These are phyloP conservation scores for Furcasterigmium furcatum DNA, from an alignment of 2,329 filamentous ascomycete species.

Conservation along the genomic window DNA sequence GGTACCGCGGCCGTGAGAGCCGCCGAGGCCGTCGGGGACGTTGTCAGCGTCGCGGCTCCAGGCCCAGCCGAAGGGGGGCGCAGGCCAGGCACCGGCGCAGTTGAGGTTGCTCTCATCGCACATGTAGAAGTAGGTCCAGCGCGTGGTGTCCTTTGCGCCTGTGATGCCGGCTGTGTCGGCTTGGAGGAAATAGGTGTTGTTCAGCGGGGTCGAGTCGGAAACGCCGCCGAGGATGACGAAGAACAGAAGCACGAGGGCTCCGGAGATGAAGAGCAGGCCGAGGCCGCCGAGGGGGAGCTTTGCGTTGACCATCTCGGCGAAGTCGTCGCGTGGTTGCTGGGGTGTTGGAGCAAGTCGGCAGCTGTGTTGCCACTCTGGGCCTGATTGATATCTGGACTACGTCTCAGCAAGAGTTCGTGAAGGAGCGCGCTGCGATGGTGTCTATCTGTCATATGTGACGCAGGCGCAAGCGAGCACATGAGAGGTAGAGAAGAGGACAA, in stretches of 20 bases:
- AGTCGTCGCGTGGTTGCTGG: no score
- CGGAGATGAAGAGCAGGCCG: slow-evolving; percentile 46
- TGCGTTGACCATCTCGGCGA: slow-evolving; percentile 16
- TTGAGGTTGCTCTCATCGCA: slow-evolving; percentile 63
- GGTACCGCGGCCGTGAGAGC: slow-evolving; percentile 49
- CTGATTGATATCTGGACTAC: background rate
- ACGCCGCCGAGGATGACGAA: slow-evolving; percentile 58
- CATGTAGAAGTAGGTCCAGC: slow-evolving; percentile 91
- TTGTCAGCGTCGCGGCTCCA: slow-evolving; percentile 47
- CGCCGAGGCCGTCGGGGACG: slow-evolving; percentile 42
- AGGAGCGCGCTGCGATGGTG: no score
- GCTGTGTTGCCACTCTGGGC: no score
- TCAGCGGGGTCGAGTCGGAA: slow-evolving; percentile 50
- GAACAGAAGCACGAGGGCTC: slow-evolving; percentile 51
- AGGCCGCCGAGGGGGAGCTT: slow-evolving; percentile 37
- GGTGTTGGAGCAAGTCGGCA: no score
- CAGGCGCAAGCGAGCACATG: no score
- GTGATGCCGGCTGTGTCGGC: slow-evolving; percentile 72
- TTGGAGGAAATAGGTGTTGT: slow-evolving; percentile 81
- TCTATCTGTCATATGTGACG: no score
- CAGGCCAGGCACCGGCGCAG: slow-evolving; percentile 62
- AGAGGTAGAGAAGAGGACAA: no score
- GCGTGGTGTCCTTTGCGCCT: slow-evolving; percentile 62
- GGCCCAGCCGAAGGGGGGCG: slow-evolving; percentile 70
- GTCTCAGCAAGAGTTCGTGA: background rate